Conservation (phyloP, 805 yeast species). For the Saturnispora dispora region DNA sequence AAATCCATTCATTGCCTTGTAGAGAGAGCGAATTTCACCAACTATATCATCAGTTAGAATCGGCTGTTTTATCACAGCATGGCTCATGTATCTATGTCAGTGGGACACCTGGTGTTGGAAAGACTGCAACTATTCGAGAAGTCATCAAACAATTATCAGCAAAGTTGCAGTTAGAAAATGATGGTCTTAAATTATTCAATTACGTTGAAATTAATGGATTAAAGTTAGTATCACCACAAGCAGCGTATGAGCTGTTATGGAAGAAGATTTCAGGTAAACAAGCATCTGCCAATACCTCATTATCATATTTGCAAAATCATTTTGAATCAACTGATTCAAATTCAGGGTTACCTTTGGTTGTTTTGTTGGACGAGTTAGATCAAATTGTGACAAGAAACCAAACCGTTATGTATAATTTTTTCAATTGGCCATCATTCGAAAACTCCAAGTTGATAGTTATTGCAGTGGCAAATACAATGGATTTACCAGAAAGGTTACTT, state of each 20-base stretch:
- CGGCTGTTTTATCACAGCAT: constrained; percentile 56
- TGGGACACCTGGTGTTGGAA: constrained; percentile 98
- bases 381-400: constrained; percentile 79
- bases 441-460: constrained; percentile 75
- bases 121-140: constrained; percentile 87
- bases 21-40: constrained; percentile 75
- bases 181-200: constrained; percentile 37
- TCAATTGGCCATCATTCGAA: constrained; percentile 91
- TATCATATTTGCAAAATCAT: constrained; percentile 59
- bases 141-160: constrained; percentile 59
- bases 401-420: constrained; percentile 86
- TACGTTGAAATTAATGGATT: constrained; percentile 87
- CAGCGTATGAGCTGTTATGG: constrained; percentile 81
- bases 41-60: constrained; percentile 58
- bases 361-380: constrained; percentile 86
- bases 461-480: constrained; percentile 97
- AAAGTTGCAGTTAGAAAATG: constrained; percentile 15
- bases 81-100: constrained; percentile 87
- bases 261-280: constrained; percentile 54
- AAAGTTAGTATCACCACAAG: constrained; percentile 67
- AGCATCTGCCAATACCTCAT: constrained; percentile 55
- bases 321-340: constrained; percentile 33
- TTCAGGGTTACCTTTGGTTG: constrained; percentile 50
- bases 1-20: constrained; percentile 59
- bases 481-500: constrained; percentile 80